Evolutionary conservation across 148 eudicot species (phyloP).

Genomic region (Cornus florida): DNA sequence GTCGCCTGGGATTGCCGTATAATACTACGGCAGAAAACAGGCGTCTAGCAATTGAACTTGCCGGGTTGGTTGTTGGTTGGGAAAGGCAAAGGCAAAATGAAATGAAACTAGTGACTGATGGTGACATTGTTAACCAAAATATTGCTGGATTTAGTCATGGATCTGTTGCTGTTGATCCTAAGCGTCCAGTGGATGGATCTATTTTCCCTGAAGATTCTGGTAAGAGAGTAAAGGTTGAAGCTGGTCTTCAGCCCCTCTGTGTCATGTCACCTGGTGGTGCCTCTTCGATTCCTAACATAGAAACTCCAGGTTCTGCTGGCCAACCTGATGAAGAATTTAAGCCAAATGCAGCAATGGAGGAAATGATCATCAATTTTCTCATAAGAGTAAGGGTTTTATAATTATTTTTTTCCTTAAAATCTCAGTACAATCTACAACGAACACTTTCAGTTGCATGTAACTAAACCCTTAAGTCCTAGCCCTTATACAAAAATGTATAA

Average conservation of each 20-base stretch:
- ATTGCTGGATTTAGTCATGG: slow-evolving; percentile 50
- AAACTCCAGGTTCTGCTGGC: slow-evolving; percentile 86
- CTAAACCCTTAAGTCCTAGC: not conserved
- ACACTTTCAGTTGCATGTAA: not conserved
- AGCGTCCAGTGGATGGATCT: slow-evolving; percentile 59
- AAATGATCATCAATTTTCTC: slow-evolving; percentile 98
- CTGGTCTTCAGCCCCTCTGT: slow-evolving; percentile 84
- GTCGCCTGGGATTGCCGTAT: slow-evolving; percentile 93
- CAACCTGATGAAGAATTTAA: slow-evolving; percentile 98
- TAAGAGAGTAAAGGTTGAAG: slow-evolving; percentile 90
- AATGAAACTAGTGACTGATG: slow-evolving; percentile 57
- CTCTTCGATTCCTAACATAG: slow-evolving; percentile 79
- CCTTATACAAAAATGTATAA: not conserved
- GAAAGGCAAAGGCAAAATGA: slow-evolving; percentile 96
- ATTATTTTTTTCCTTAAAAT: not conserved
- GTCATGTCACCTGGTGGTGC: slow-evolving; percentile 97
- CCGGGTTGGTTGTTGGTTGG: slow-evolving; percentile 98
- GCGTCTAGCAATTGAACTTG: slow-evolving; percentile 98
- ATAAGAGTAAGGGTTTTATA: slow-evolving; percentile 59
- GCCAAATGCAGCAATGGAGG: slow-evolving; percentile 99
- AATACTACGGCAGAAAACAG: slow-evolving; percentile 91
- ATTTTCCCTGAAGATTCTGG: slow-evolving; percentile 68
- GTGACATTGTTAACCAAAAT: slow-evolving; percentile 52
- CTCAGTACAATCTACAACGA: not conserved
- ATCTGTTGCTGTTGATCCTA: slow-evolving; percentile 53